Conservation (phyloP, 805 yeast genomes). For the Isabelozyma pseudorhagii region DNA sequence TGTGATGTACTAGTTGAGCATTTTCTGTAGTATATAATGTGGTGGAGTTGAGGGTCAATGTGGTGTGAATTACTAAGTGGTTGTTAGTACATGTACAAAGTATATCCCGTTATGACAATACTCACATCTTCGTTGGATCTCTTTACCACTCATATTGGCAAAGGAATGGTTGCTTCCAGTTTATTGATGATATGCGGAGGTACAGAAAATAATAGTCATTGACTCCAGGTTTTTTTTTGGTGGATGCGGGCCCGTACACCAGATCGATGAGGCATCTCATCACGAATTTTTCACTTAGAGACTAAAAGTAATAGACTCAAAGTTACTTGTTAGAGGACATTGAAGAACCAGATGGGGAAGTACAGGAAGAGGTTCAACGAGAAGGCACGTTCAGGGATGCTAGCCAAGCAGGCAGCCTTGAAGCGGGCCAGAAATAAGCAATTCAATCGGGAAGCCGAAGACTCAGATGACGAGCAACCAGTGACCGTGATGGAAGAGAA, state of each 20-base stretch:
- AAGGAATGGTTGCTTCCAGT: not conserved
- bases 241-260: not conserved
- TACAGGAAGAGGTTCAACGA: slow-evolving; percentile 79
- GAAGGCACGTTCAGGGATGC: slow-evolving; percentile 81
- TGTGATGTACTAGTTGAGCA: slow-evolving; percentile 35
- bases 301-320: no score
- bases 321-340: no score
- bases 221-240: not conserved
- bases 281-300: not conserved
- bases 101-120: not conserved
- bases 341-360: slow-evolving; percentile 62
- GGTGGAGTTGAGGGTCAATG: slow-evolving; percentile 53
- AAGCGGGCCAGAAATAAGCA: slow-evolving; percentile 69
- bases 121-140: slow-evolving; percentile 23
- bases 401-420: slow-evolving; percentile 71
- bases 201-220: no score
- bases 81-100: slow-evolving; percentile 9
- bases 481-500: slow-evolving; percentile 27
- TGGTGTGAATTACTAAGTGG: slow-evolving; percentile 41
- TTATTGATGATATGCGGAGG: no score
- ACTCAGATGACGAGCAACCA: slow-evolving; percentile 7
- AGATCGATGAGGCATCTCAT: not conserved
- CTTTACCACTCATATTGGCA: slow-evolving; percentile 13
- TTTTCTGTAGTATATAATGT: slow-evolving; percentile 59
- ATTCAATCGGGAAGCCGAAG: slow-evolving; percentile 41